Evolutionary conservation across 345 rosid genomes (phyloP).

Genomic region (Kernera saxatilis): DNA sequence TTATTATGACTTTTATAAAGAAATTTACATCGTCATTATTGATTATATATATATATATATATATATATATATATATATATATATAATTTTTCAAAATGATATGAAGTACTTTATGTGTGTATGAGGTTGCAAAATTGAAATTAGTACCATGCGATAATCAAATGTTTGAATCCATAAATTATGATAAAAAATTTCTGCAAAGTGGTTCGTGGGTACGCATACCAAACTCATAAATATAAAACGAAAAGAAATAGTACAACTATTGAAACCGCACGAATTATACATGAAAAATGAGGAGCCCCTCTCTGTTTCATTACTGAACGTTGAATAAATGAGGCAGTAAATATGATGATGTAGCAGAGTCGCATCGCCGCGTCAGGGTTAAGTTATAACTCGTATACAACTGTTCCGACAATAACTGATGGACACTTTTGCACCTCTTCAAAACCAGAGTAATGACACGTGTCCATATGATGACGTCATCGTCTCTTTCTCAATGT

Average conservation of each 20-base stretch:
- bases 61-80: too few relatives aligned
- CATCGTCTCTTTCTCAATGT: neutral
- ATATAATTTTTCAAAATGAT: too few relatives aligned
- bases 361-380: conserved; percentile 33
- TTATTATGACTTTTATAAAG: too few relatives aligned
- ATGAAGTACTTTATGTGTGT: too few relatives aligned
- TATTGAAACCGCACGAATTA: neutral
- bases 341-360: neutral
- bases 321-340: neutral
- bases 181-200: neutral
- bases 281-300: neutral
- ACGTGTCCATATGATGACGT: neutral
- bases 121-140: too few relatives aligned
- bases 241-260: neutral
- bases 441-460: neutral
- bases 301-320: neutral
- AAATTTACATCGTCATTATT: neutral
- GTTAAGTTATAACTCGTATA: neutral
- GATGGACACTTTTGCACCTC: neutral
- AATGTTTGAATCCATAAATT: neutral
- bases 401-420: conserved; percentile 11
- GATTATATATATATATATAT: too few relatives aligned
- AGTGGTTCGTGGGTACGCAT: neutral
- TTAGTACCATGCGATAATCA: neutral
- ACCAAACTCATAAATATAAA: neutral